These are phyloP conservation scores for Solanum infundibuliforme DNA, from an alignment of 257 asterid species.

Conservation along the genomic window DNA sequence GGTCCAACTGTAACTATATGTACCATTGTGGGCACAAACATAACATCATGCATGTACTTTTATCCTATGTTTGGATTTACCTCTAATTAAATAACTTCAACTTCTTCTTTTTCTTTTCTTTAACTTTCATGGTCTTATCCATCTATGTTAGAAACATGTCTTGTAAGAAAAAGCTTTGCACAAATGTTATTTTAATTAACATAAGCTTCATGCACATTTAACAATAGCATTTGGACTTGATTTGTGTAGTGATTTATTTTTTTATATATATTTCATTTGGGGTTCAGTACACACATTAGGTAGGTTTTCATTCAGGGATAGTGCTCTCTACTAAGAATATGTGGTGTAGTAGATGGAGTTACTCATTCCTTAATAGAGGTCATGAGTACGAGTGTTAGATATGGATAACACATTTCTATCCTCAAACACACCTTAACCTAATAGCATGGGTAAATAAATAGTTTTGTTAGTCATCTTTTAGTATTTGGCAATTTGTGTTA, in stretches of 20 bases:
- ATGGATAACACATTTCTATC: too few relatives aligned
- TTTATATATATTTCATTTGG: too few relatives aligned
- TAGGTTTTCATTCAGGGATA: accelerated
- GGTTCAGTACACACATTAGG: background rate
- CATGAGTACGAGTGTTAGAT: accelerated
- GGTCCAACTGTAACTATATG: background rate
- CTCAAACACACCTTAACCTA: background rate
- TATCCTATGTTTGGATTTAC: background rate
- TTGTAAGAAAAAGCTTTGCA: background rate
- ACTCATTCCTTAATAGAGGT: background rate
- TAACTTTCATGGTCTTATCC: background rate
- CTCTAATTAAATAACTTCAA: background rate
- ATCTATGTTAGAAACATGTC: background rate
- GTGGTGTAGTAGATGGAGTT: background rate
- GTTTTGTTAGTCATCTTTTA: too few relatives aligned
- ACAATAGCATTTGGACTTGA: background rate
- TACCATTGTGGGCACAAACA: background rate
- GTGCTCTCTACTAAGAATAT: too few relatives aligned
- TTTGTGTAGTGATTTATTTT: background rate
- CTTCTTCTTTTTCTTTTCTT: background rate
- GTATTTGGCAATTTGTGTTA: background rate
- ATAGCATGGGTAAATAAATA: background rate
- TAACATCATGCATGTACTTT: background rate
- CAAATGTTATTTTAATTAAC: background rate
- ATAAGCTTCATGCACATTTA: background rate